phyloP scores from a whole-genome alignment of 768 basidiomycete genomes.

The Bullera alba region DNA sequence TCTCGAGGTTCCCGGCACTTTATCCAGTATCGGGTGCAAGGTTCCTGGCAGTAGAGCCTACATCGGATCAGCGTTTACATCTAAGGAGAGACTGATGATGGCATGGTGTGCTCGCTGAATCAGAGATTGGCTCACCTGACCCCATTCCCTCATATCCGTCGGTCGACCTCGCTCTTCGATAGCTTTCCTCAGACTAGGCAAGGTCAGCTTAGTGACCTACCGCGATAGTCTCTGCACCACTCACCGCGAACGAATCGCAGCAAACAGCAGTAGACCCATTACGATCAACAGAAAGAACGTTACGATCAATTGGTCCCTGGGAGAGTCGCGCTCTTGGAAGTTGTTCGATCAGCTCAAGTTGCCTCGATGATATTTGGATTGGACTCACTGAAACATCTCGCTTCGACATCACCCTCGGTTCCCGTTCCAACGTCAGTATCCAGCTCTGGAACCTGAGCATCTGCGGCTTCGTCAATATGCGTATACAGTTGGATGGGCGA shows the following conservation, averaged over 20 bases:
- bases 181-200: slow-evolving; percentile 32
- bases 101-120: not conserved
- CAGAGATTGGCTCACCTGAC: slow-evolving; percentile 20
- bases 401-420: slow-evolving; percentile 91
- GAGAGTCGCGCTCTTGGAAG: slow-evolving; percentile 88
- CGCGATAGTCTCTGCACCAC: slow-evolving; percentile 3
- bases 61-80: not conserved
- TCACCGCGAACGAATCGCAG: slow-evolving; percentile 55
- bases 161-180: slow-evolving; percentile 42
- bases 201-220: not conserved
- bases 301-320: slow-evolving; percentile 88
- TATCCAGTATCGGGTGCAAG: slow-evolving; percentile 14
- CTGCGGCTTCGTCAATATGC: slow-evolving; percentile 9
- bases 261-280: slow-evolving; percentile 73
- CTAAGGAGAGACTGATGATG: not conserved
- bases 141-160: slow-evolving; percentile 41
- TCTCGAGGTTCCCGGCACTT: slow-evolving; percentile 11
- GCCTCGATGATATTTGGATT: not conserved
- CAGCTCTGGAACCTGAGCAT: slow-evolving; percentile 62
- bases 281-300: slow-evolving; percentile 82
- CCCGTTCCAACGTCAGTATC: slow-evolving; percentile 90
- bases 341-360: slow-evolving; percentile 5
- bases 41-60: slow-evolving; percentile 21
- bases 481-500: not conserved
- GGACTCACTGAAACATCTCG: slow-evolving; percentile 84